Conservation (phyloP, 2,329 filamentous ascomycete species). For the Alternaria sp. region DNA sequence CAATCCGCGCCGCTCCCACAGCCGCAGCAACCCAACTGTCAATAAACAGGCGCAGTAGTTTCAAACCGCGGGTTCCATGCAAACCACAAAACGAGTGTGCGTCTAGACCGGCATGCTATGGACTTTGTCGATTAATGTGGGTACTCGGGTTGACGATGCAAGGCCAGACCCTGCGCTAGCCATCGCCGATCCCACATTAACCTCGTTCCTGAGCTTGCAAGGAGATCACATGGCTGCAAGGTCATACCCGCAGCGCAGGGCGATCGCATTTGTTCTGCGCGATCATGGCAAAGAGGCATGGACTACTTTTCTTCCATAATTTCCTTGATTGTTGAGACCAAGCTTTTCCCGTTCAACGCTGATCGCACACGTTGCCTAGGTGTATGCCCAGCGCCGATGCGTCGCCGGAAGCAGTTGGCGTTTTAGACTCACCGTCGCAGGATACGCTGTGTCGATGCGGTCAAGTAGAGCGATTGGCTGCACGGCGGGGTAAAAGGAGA, state of each 20-base stretch:
- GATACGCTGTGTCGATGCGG: constrained; percentile 1
- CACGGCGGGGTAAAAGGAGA: neutral
- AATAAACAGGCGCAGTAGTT: constrained; percentile 16
- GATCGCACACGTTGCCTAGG: neutral
- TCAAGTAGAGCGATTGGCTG: constrained; percentile 6
- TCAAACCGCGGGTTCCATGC: constrained; percentile 11
- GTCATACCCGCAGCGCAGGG: neutral
- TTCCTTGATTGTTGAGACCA: neutral
- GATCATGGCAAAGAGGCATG: neutral
- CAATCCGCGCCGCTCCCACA: neutral
- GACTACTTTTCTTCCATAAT: neutral
- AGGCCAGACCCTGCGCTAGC: constrained; percentile 6
- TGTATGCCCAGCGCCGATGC: neutral
- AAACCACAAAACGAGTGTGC: neutral
- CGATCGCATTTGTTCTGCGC: neutral
- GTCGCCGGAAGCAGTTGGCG: neutral
- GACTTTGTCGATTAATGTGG: constrained; percentile 1
- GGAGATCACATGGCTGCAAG: neutral
- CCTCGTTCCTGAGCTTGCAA: neutral
- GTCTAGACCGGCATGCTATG: constrained; percentile 2
- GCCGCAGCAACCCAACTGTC: constrained; percentile 3
- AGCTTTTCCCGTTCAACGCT: neutral
- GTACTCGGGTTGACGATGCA: neutral
- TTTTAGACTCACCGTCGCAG: neutral
- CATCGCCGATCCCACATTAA: neutral